Percentiles rank a stretch among this genome's conserved stretches.
phyloP scores from a whole-genome alignment of 1,139 yeast species.

The Candida smagusa region DNA sequence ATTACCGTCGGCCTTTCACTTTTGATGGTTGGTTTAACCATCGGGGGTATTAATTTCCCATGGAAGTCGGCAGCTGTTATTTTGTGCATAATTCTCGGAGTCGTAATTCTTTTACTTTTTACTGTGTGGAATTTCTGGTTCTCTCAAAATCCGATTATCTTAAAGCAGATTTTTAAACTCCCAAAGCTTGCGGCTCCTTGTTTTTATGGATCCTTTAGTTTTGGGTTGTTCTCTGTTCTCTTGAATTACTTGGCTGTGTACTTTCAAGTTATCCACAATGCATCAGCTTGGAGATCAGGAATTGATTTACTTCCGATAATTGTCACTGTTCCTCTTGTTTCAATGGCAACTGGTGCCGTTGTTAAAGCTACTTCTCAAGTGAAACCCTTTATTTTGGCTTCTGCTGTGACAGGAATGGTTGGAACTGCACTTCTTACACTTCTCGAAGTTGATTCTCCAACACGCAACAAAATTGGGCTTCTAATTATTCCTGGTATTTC shows the following conservation, averaged over 20 bases:
- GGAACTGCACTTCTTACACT: constrained; percentile 16
- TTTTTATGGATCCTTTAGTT: constrained; percentile 18
- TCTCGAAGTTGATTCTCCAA: constrained; percentile 12
- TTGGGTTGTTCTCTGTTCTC: constrained; percentile 15
- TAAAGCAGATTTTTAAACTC: constrained; percentile 34
- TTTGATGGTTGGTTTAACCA: constrained; percentile 47
- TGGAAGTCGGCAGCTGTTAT: constrained; percentile 61
- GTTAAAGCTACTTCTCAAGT: constrained; percentile 15
- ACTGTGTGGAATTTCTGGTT: constrained; percentile 45
- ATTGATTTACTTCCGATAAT: constrained; percentile 20
- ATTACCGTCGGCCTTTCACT: constrained; percentile 41
- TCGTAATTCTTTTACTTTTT: constrained; percentile 37
- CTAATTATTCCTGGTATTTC: constrained; percentile 19
- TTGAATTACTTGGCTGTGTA: constrained; percentile 21
- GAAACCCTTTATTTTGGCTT: constrained; percentile 15
- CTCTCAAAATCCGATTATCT: constrained; percentile 47
- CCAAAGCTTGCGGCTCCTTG: constrained; percentile 38
- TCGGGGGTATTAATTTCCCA: constrained; percentile 46
- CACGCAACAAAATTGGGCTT: constrained; percentile 14
- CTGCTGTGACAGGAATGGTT: constrained; percentile 16
- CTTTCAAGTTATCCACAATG: constrained; percentile 19
- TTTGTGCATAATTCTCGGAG: constrained; percentile 53
- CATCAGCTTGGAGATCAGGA: constrained; percentile 19
- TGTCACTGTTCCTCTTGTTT: constrained; percentile 15
- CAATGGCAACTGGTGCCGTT: constrained; percentile 16